Evolutionary conservation across 148 eudicot species (phyloP).

Genomic region (Limonium bicolor): DNA sequence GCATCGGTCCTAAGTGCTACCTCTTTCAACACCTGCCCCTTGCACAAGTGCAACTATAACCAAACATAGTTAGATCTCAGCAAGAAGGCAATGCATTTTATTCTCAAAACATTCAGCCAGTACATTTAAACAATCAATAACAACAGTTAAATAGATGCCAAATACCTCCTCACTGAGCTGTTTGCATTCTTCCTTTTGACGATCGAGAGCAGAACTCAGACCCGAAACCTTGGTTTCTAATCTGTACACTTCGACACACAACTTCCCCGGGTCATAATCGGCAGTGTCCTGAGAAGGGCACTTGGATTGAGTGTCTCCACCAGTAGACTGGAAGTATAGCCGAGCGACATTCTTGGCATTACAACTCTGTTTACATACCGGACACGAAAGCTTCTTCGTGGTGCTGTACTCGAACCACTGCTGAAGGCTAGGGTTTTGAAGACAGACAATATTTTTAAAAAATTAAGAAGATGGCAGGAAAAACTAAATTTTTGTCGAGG

Average conservation of each 20-base stretch:
- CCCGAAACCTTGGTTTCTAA: conserved; percentile 53
- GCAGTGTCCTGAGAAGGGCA: not conserved
- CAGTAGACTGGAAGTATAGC: conserved; percentile 81
- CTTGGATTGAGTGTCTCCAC: conserved; percentile 45
- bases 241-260: conserved; percentile 45
- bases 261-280: conserved; percentile 31
- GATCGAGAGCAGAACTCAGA: conserved; percentile 39
- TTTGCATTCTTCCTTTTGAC: conserved; percentile 31
- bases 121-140: no score
- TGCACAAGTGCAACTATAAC: conserved; percentile 40
- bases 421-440: conserved; percentile 51
- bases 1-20: conserved; percentile 36
- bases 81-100: no score
- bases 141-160: no score
- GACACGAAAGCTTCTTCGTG: conserved; percentile 63
- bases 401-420: conserved; percentile 93
- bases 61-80: not conserved
- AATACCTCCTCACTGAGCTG: conserved; percentile 39
- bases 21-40: conserved; percentile 42
- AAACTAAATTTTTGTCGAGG: no score
- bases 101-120: no score
- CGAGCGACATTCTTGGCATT: conserved; percentile 38
- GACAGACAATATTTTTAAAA: not conserved
- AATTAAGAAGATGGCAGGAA: not conserved
- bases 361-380: conserved; percentile 85